A percentile compares a stretch with the other conserved stretches of the same genome.
These are phyloP conservation scores for Rhizopus delemar DNA, from an alignment of 371 early-diverging fungal genomes.

Conservation along the genomic window DNA sequence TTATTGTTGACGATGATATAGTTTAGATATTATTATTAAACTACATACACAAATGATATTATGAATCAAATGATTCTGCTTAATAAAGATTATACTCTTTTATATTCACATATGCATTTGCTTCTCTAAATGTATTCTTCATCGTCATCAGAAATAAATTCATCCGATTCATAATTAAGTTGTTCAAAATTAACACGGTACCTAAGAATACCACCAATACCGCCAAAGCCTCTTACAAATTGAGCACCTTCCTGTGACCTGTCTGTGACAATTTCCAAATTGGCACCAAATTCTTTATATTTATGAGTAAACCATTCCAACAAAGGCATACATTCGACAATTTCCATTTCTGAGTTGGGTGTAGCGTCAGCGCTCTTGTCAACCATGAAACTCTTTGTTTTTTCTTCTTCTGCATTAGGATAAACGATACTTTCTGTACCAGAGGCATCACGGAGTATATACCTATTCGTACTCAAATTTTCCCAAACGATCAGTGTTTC, in stretches of 20 bases:
- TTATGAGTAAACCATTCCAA: slow-evolving; percentile 99
- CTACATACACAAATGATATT: neutral
- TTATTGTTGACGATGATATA: neutral
- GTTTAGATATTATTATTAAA: slow-evolving; percentile 16
- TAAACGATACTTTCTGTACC: slow-evolving; percentile 72
- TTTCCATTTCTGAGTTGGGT: slow-evolving; percentile 66
- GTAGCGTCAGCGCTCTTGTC: slow-evolving; percentile 57
- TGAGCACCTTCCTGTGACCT: slow-evolving; percentile 98
- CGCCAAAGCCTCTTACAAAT: slow-evolving; percentile 99
- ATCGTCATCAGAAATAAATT: slow-evolving; percentile 41
- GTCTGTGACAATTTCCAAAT: slow-evolving; percentile 97
- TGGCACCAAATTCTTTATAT: slow-evolving; percentile 95
- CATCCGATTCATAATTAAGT: slow-evolving; percentile 49
- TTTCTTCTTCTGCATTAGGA: slow-evolving; percentile 85
- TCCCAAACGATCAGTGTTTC: slow-evolving; percentile 72
- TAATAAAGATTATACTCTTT: too few relatives aligned
- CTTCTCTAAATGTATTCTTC: slow-evolving; percentile 18
- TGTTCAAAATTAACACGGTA: slow-evolving; percentile 92
- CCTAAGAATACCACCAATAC: slow-evolving; percentile 96
- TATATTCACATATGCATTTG: too few relatives aligned
- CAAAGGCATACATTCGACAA: slow-evolving; percentile 77
- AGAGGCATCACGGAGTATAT: slow-evolving; percentile 72
- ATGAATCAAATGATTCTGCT: neutral
- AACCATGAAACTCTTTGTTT: slow-evolving; percentile 59
- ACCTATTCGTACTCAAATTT: slow-evolving; percentile 79